phyloP scores from a whole-genome alignment of 371 early-diverging fungal genomes.

The Blastocladiella emersonii region DNA sequence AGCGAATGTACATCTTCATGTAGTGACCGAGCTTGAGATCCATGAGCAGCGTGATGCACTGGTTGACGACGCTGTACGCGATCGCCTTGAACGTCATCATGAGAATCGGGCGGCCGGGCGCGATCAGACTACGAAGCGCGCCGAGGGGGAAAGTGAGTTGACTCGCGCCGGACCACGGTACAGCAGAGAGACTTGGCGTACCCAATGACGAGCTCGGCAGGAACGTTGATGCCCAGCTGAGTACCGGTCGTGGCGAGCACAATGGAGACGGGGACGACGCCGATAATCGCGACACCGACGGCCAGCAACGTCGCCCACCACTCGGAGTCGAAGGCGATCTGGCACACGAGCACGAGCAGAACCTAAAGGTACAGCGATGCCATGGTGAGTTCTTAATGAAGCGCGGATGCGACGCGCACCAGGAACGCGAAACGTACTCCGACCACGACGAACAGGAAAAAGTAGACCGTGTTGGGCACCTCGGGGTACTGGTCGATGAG shows the following conservation, averaged over 20 bases:
- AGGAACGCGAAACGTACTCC: conserved; percentile 14
- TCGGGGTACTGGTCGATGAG: conserved; percentile 14
- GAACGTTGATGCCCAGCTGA: conserved; percentile 16
- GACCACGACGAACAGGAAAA: conserved; percentile 35
- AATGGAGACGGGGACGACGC: conserved; percentile 55
- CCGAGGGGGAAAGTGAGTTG: no score
- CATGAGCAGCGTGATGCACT: background rate
- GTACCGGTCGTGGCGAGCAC: conserved; percentile 50
- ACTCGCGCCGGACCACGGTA: no score
- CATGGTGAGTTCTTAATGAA: no score
- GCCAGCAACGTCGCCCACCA: conserved; percentile 26
- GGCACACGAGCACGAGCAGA: conserved; percentile 35
- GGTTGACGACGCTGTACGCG: conserved; percentile 30
- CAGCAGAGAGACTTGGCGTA: no score
- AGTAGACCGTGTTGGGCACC: conserved; percentile 58
- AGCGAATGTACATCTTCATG: no score
- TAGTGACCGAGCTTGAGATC: conserved; percentile 42
- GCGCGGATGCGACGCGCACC: no score
- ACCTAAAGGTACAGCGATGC: no score
- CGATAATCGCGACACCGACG: conserved; percentile 45
- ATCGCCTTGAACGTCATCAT: conserved; percentile 39
- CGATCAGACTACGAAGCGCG: no score
- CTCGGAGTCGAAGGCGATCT: conserved; percentile 10
- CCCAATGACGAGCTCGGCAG: conserved; percentile 43
- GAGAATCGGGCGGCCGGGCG: conserved; percentile 48